Conservation (phyloP, 163 green algal genomes). For the Chlorella variabilis region DNA sequence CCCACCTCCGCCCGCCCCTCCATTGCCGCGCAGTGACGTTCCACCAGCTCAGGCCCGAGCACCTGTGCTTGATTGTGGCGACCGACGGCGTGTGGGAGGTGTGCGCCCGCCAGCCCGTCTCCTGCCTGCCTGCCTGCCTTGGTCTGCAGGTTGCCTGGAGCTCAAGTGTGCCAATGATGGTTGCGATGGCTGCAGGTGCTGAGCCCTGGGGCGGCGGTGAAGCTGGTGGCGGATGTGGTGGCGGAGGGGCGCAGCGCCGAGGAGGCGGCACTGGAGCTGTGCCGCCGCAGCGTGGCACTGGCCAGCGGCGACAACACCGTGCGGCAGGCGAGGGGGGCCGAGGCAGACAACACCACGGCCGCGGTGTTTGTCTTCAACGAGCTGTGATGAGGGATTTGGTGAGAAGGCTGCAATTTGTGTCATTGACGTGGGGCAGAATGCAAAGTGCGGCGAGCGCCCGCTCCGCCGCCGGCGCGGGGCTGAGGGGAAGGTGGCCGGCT, state of each 20-base stretch:
- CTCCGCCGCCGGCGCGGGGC: no score
- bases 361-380: slow-evolving; percentile 61
- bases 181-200: slow-evolving; percentile 61
- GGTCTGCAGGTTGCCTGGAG: no score
- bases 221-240: slow-evolving; percentile 58
- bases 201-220: slow-evolving; percentile 56
- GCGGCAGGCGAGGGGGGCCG: slow-evolving; percentile 31
- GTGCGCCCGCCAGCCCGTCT: not conserved
- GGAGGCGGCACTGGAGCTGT: slow-evolving; percentile 56
- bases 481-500: no score
- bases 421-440: no score
- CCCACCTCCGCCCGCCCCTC: no score
- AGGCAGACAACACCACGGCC: slow-evolving; percentile 74
- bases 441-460: no score
- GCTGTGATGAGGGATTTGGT: no score
- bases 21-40: slow-evolving; percentile 20
- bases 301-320: slow-evolving; percentile 30
- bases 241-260: slow-evolving; percentile 34
- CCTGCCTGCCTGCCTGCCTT: no score
- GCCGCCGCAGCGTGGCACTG: slow-evolving; percentile 53
- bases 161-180: no score
- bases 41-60: slow-evolving; percentile 3
- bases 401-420: no score
- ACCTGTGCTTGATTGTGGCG: slow-evolving; percentile 58
- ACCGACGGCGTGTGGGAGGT: slow-evolving; percentile 73